Percentiles rank a stretch among this genome's conserved stretches.
phyloP scores from a whole-genome alignment of 306 rosid species.

The Pachyrhizus erosus region DNA sequence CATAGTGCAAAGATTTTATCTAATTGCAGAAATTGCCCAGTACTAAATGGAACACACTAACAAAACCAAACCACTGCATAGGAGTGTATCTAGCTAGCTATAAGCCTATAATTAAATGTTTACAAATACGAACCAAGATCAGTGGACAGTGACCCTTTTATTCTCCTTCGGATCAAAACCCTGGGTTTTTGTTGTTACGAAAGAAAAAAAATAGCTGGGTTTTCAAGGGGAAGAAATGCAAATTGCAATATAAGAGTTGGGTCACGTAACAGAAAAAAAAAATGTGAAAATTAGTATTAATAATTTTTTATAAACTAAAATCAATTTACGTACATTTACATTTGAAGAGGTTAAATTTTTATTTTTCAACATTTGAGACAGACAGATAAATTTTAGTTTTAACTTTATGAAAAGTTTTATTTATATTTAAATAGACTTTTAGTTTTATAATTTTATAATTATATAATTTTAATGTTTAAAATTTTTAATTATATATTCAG shows the following conservation, averaged over 20 bases:
- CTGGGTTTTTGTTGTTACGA: not conserved
- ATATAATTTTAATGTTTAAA: too few relatives aligned
- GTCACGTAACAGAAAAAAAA: not conserved
- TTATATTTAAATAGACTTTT: too few relatives aligned
- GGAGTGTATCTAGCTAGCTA: constrained; percentile 33
- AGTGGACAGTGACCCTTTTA: constrained; percentile 49
- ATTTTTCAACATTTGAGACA: not conserved
- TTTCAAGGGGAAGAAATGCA: not conserved
- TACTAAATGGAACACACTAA: constrained; percentile 30
- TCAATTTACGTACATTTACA: not conserved
- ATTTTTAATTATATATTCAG: too few relatives aligned
- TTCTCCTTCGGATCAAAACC: constrained; percentile 24
- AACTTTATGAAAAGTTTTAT: not conserved
- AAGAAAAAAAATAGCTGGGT: not conserved
- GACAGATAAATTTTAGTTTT: not conserved
- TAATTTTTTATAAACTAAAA: too few relatives aligned
- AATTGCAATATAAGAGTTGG: not conserved
- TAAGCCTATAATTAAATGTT: constrained; percentile 11
- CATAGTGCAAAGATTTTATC: constrained; percentile 33
- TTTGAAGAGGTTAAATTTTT: not conserved
- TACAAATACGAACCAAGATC: constrained; percentile 37
- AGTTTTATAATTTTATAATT: too few relatives aligned
- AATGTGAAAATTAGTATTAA: too few relatives aligned
- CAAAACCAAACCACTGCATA: constrained; percentile 39
- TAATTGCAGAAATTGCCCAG: constrained; percentile 25